Conservation (phyloP, 805 yeast species). For the Naumovozyma castellii region DNA sequence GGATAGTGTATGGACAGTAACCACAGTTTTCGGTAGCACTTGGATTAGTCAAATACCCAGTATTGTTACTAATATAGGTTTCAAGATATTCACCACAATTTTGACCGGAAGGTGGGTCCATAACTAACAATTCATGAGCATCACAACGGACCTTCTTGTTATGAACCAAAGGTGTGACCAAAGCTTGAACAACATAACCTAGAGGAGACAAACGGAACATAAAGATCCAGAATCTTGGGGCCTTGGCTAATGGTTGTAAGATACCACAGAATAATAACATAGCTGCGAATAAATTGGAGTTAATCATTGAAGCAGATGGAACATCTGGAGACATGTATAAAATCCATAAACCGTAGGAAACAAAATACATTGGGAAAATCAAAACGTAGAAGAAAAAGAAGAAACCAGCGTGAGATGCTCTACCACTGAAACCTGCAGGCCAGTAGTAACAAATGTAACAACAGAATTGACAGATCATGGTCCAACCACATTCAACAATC, state of each 20-base stretch:
- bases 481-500: conserved; percentile 41
- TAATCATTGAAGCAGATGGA: conserved; percentile 35
- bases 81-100: conserved; percentile 41
- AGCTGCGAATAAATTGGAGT: conserved; percentile 41
- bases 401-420: conserved; percentile 43
- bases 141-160: conserved; percentile 32
- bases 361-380: conserved; percentile 41
- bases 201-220: conserved; percentile 40
- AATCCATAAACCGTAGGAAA: conserved; percentile 46
- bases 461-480: conserved; percentile 35
- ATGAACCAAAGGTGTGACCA: conserved; percentile 35
- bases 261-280: conserved; percentile 48
- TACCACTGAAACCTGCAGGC: conserved; percentile 36
- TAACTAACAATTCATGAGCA: conserved; percentile 29
- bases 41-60: conserved; percentile 39
- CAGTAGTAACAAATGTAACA: conserved; percentile 40
- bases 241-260: conserved; percentile 35
- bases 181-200: conserved; percentile 38
- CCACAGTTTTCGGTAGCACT: conserved; percentile 44
- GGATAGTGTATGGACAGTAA: conserved; percentile 48
- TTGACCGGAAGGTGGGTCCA: conserved; percentile 39
- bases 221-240: conserved; percentile 43
- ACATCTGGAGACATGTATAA: conserved; percentile 37
- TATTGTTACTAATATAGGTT: conserved; percentile 26
- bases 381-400: conserved; percentile 41